Percentiles rank a stretch among this genome's conserved stretches.
Conservation (phyloP, 768 basidiomycete genomes). For the Xerocomus brunneocitrinus region DNA sequence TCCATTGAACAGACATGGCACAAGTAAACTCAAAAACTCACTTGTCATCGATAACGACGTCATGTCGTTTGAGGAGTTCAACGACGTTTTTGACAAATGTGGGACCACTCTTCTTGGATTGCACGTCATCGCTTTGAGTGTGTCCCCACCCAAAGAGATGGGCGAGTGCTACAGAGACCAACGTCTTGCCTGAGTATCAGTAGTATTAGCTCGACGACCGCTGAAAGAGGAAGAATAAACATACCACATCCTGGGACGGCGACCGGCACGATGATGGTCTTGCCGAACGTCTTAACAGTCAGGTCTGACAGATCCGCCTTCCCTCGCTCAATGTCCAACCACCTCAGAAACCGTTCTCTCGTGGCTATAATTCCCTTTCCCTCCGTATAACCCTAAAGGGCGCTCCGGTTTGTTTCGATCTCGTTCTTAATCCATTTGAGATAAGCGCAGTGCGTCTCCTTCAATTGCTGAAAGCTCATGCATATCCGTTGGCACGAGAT, state of each 20-base stretch:
- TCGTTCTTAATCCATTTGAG: constrained; percentile 78
- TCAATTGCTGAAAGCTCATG: too few species aligned
- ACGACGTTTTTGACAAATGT: constrained; percentile 70
- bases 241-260: constrained; percentile 91
- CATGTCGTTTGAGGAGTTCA: constrained; percentile 51
- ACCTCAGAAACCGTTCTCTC: constrained; percentile 72
- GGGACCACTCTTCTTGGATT: constrained; percentile 66
- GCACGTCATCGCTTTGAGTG: constrained; percentile 90
- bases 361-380: constrained; percentile 84
- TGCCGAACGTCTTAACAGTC: constrained; percentile 40
- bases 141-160: constrained; percentile 85
- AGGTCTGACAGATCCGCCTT: constrained; percentile 25
- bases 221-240: constrained; percentile 20
- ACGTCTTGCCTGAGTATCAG: constrained; percentile 70
- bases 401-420: constrained; percentile 54
- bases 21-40: constrained; percentile 32
- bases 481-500: too few species aligned
- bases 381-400: constrained; percentile 61
- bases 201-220: background rate
- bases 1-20: background rate
- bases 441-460: constrained; percentile 78
- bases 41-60: constrained; percentile 94
- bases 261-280: constrained; percentile 83
- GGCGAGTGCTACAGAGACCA: constrained; percentile 71
- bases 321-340: constrained; percentile 52